phyloP scores from a whole-genome alignment of 495 filamentous ascomycete genomes.

The Articulospora tetracladia region DNA sequence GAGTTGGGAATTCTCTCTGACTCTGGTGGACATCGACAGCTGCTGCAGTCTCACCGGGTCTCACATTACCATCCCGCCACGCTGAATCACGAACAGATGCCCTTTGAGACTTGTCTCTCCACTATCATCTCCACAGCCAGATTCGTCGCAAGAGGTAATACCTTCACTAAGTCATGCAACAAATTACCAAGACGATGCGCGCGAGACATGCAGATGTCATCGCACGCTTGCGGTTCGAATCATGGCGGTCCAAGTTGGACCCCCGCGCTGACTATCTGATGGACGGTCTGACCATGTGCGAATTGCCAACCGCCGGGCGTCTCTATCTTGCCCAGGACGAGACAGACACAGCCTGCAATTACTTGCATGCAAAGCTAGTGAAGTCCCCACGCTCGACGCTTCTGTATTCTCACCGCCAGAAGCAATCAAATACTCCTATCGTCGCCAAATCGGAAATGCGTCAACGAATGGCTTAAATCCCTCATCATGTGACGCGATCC shows the following conservation, averaged over 20 bases:
- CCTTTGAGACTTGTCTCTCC: background rate
- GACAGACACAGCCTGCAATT: background rate
- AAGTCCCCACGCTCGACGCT: slow-evolving; percentile 10
- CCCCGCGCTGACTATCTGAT: background rate
- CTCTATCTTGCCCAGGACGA: background rate
- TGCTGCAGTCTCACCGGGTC: too few species aligned
- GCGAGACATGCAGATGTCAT: background rate
- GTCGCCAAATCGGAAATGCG: background rate
- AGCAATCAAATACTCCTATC: background rate
- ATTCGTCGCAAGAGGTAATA: background rate
- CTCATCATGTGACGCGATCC: slow-evolving; percentile 8
- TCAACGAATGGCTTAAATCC: slow-evolving; percentile 12
- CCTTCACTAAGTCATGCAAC: background rate
- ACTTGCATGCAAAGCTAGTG: slow-evolving; percentile 13
- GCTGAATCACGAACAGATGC: background rate
- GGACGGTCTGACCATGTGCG: background rate
- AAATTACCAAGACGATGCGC: background rate
- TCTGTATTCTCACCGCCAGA: slow-evolving; percentile 10
- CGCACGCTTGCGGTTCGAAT: background rate
- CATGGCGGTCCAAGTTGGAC: background rate
- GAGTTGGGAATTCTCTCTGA: background rate
- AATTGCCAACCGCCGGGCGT: background rate
- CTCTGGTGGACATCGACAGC: background rate
- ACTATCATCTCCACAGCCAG: slow-evolving; percentile 1
- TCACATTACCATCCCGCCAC: background rate